Conservation (phyloP, 2,329 filamentous ascomycete genomes). For the Neurospora crassa region DNA sequence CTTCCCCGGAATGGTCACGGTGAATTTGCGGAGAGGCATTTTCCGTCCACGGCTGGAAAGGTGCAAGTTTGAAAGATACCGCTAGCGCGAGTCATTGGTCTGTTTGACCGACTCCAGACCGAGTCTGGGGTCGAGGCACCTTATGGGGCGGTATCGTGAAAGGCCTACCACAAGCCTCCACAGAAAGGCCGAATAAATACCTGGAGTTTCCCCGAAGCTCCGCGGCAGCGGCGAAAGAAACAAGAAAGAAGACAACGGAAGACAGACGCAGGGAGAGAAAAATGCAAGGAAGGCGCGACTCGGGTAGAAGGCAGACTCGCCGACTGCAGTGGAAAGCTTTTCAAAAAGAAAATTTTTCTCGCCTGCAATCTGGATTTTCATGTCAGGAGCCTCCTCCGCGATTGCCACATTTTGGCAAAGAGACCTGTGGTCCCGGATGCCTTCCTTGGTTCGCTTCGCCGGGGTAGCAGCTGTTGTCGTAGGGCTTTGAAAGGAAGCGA, state of each 20-base stretch:
- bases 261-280: neutral
- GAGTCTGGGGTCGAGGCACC: constrained; percentile 1
- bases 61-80: neutral
- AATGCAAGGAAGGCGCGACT: neutral
- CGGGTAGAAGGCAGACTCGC: neutral
- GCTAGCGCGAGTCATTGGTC: neutral
- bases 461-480: neutral
- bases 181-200: constrained; percentile 10
- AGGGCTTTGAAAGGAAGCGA: neutral
- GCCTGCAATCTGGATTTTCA: neutral
- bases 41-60: neutral
- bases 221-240: neutral
- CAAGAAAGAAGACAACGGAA: neutral
- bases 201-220: neutral
- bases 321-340: neutral
- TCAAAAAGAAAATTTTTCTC: neutral
- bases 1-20: neutral
- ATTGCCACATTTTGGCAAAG: neutral
- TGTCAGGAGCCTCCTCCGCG: neutral
- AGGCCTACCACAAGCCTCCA: constrained; percentile 3
- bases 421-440: neutral
- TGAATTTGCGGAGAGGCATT: neutral
- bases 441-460: neutral
- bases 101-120: constrained; percentile 4
- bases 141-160: neutral